These are phyloP conservation scores for Hypoxylon cercidicola DNA, from an alignment of 495 filamentous ascomycete species.

Conservation along the genomic window DNA sequence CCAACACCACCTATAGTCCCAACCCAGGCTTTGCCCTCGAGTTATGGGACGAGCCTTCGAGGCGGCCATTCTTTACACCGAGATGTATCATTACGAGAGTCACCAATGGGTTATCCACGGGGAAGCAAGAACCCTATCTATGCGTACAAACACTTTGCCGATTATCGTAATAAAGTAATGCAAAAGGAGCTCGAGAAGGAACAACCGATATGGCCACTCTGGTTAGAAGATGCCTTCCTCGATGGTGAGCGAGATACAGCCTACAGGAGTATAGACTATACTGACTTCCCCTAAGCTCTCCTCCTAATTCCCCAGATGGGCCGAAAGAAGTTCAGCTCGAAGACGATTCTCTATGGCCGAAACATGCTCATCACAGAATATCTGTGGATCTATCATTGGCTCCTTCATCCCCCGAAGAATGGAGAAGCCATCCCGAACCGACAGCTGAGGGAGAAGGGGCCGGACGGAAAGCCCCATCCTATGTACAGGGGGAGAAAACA, in stretches of 20 bases:
- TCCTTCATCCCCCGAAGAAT: conserved; percentile 46
- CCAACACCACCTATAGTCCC: conserved; percentile 56
- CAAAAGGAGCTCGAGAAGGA: conserved; percentile 60
- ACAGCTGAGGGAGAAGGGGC: conserved; percentile 63
- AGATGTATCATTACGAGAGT: conserved; percentile 48
- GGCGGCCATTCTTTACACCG: conserved; percentile 48
- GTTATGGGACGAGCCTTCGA: conserved; percentile 49
- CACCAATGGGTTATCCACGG: conserved; percentile 56
- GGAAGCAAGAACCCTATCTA: conserved; percentile 62
- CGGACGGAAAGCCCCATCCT: conserved; percentile 41
- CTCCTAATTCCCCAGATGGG: conserved; percentile 85
- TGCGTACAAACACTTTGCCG: conserved; percentile 67
- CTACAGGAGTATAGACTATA: not conserved
- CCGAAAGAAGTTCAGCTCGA: conserved; percentile 76
- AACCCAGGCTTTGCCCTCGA: conserved; percentile 53
- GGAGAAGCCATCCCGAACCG: conserved; percentile 64
- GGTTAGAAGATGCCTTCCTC: conserved; percentile 87
- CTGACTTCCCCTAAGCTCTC: conserved; percentile 67
- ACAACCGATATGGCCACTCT: conserved; percentile 77
- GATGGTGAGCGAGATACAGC: conserved; percentile 69
- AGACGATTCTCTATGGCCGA: conserved; percentile 79
- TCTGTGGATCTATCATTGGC: conserved; percentile 67
- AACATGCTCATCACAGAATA: conserved; percentile 92
- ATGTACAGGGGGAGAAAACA: conserved; percentile 73
- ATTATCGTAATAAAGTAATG: conserved; percentile 75